These are phyloP conservation scores for Xylaria acuta DNA, from an alignment of 495 filamentous ascomycete genomes.

Conservation along the genomic window DNA sequence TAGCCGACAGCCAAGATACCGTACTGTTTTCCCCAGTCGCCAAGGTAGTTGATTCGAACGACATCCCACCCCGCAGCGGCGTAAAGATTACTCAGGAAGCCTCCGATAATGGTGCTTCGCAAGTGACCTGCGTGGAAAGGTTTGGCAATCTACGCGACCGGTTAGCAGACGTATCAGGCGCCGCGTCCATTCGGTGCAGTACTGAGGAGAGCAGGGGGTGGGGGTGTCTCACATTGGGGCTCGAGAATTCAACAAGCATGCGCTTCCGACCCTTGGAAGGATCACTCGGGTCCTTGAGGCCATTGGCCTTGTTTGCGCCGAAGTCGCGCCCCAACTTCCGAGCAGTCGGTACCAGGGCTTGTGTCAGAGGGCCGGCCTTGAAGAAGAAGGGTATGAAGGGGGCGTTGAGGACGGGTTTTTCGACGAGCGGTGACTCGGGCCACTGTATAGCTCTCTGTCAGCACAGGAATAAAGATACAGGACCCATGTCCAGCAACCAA, in stretches of 20 bases:
- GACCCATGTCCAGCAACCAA: background rate
- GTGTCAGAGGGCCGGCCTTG: conserved; percentile 63
- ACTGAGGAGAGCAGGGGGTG: background rate
- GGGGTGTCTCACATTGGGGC: conserved; percentile 43
- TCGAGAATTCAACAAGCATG: conserved; percentile 52
- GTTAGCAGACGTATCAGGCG: background rate
- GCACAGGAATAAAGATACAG: background rate
- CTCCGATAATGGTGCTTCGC: conserved; percentile 70
- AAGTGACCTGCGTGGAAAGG: conserved; percentile 74
- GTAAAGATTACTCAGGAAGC: conserved; percentile 67
- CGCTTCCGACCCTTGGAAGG: conserved; percentile 74
- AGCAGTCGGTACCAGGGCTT: conserved; percentile 69
- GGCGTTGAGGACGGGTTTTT: conserved; percentile 66
- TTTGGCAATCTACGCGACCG: conserved; percentile 57
- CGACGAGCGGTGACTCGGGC: conserved; percentile 73
- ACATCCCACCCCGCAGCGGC: conserved; percentile 67
- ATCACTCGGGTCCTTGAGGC: conserved; percentile 71
- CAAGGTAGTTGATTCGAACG: conserved; percentile 68
- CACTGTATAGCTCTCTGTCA: conserved; percentile 53
- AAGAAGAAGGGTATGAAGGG: conserved; percentile 85
- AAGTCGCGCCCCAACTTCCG: conserved; percentile 65
- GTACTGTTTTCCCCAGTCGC: conserved; percentile 74
- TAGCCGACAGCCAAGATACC: conserved; percentile 66
- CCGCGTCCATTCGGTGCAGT: background rate
- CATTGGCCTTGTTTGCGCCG: conserved; percentile 69